Conservation (phyloP, 2,329 filamentous ascomycete genomes). For the Claviceps maximensis region DNA sequence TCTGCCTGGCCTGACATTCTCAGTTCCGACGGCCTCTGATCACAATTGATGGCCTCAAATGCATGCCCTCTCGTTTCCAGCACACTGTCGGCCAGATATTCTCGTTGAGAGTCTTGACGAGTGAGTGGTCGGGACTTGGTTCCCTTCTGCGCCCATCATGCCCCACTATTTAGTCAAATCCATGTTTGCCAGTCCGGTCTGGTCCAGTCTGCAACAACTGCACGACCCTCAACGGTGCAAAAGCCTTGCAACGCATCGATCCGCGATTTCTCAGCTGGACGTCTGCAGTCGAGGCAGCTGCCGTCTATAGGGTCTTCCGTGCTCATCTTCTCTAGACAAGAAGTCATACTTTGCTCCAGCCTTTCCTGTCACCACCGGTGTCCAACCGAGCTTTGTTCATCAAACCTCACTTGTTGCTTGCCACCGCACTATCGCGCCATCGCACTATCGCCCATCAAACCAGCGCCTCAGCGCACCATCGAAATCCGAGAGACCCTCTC, state of each 20-base stretch:
- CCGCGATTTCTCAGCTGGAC: background rate
- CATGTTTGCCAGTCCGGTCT: background rate
- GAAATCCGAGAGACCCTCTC: background rate
- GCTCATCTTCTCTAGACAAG: background rate
- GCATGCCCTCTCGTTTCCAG: background rate
- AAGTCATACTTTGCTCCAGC: background rate
- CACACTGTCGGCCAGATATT: background rate
- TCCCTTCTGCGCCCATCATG: background rate
- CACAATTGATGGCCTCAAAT: too few species aligned
- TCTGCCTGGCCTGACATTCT: too few species aligned
- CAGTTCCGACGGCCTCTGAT: too few species aligned
- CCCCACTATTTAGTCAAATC: background rate
- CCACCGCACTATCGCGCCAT: background rate
- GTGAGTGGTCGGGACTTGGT: too few species aligned
- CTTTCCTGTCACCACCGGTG: background rate
- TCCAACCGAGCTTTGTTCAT: background rate
- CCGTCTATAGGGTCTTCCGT: background rate
- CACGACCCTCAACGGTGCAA: background rate
- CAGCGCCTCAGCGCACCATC: too few species aligned
- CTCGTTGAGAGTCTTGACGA: background rate
- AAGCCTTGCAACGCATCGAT: background rate
- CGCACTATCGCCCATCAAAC: background rate
- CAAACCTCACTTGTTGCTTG: background rate
- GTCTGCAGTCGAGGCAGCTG: background rate
- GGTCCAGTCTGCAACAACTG: background rate